Conservation (phyloP, 208 protist species). For the Leishmania braziliensis region DNA sequence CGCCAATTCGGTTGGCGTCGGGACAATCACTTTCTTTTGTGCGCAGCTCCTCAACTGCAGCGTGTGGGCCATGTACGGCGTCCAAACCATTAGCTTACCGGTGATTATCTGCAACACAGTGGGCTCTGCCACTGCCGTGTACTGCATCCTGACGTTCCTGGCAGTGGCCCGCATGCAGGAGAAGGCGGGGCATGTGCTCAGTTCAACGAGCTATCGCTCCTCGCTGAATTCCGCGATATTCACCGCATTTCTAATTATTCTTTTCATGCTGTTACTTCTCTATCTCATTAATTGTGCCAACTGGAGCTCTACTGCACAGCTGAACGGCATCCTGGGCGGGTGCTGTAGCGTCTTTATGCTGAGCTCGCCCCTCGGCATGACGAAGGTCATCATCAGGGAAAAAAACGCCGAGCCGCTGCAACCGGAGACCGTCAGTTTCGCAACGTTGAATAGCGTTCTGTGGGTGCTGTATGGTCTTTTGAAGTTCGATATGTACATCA, state of each 20-base stretch:
- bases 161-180: conserved; percentile 55
- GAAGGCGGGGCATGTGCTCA: conserved; percentile 34
- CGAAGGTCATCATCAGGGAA: conserved; percentile 55
- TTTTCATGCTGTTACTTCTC: conserved; percentile 41
- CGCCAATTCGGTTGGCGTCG: conserved; percentile 42
- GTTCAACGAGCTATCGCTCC: conserved; percentile 44
- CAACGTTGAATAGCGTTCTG: conserved; percentile 52
- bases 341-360: conserved; percentile 67
- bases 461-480: conserved; percentile 66
- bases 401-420: conserved; percentile 64
- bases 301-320: conserved; percentile 14
- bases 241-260: conserved; percentile 17
- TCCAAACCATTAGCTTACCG: conserved; percentile 27
- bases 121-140: conserved; percentile 49
- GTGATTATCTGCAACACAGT: conserved; percentile 59
- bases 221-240: conserved; percentile 20
- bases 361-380: conserved; percentile 62
- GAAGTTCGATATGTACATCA: conserved; percentile 45
- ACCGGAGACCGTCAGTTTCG: conserved; percentile 51
- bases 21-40: conserved; percentile 70
- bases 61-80: conserved; percentile 70
- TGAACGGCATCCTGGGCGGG: conserved; percentile 57
- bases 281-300: conserved; percentile 37
- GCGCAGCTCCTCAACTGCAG: conserved; percentile 67
- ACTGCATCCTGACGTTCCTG: conserved; percentile 63